Evolutionary conservation across 352 stramenopile genomes (phyloP).

Genomic region (Phytophthora sp.): DNA sequence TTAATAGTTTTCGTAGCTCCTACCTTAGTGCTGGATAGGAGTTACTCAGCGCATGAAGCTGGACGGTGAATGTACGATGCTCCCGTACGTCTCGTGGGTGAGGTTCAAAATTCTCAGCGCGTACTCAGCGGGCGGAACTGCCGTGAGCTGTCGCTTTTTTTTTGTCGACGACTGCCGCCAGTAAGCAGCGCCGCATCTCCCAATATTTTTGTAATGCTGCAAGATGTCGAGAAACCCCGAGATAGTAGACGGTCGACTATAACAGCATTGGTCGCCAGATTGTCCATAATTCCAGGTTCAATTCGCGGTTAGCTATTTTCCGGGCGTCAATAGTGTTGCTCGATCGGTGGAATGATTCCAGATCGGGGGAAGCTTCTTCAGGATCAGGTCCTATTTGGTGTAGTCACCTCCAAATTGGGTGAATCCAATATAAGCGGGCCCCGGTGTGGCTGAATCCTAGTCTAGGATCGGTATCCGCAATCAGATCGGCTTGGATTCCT

Average conservation of each 20-base stretch:
- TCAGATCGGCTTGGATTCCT: too few relatives aligned
- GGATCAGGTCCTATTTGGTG: too few relatives aligned
- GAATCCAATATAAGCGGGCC: too few relatives aligned
- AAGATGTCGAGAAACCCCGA: slow-evolving; percentile 88
- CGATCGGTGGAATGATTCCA: too few relatives aligned
- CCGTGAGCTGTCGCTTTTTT: slow-evolving; percentile 80
- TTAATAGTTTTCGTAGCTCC: slow-evolving; percentile 20
- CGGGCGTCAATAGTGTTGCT: too few relatives aligned
- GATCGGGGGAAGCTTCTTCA: too few relatives aligned
- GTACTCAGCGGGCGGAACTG: slow-evolving; percentile 83
- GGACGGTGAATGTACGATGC: slow-evolving; percentile 51
- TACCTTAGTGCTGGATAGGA: background rate
- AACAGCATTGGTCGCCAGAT: slow-evolving; percentile 77
- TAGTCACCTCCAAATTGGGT: too few relatives aligned
- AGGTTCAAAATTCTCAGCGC: slow-evolving; percentile 86
- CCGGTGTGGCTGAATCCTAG: too few relatives aligned
- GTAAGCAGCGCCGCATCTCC: slow-evolving; percentile 82
- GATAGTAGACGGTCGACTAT: slow-evolving; percentile 81
- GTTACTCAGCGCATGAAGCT: slow-evolving; percentile 17
- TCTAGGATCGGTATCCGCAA: too few relatives aligned
- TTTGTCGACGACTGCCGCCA: slow-evolving; percentile 76
- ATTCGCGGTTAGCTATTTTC: too few relatives aligned
- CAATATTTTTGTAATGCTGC: slow-evolving; percentile 87
- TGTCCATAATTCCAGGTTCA: slow-evolving; percentile 54
- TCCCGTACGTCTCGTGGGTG: slow-evolving; percentile 84